Evolutionary conservation across 495 filamentous ascomycete species (phyloP).

Genomic region (Aspergillus baeticus): DNA sequence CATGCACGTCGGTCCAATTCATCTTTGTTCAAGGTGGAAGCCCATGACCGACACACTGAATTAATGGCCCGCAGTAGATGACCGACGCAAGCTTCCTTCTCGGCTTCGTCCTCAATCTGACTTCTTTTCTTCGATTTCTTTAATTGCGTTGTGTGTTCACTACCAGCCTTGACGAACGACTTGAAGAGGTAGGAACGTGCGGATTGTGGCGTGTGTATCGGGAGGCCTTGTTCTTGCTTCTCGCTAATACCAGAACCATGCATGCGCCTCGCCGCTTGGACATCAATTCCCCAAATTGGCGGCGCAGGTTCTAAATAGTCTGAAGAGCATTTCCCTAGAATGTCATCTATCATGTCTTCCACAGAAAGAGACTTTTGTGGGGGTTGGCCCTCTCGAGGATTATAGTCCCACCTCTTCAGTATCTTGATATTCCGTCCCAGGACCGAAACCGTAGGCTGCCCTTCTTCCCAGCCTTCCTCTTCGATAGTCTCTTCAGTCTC

Average conservation of each 20-base stretch:
- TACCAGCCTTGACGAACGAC: slow-evolving; percentile 24
- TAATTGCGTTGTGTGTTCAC: background rate
- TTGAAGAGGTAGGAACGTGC: slow-evolving; percentile 44
- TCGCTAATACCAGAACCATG: slow-evolving; percentile 18
- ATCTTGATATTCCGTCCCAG: slow-evolving; percentile 72
- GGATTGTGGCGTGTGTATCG: slow-evolving; percentile 66
- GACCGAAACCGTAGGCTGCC: slow-evolving; percentile 67
- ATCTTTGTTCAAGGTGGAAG: slow-evolving; percentile 45
- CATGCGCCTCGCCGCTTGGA: slow-evolving; percentile 58
- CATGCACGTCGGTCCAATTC: slow-evolving; percentile 76
- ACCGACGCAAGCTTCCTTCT: slow-evolving; percentile 66
- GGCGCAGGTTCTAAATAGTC: slow-evolving; percentile 27
- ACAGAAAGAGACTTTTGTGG: slow-evolving; percentile 9
- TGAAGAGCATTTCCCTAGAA: slow-evolving; percentile 13
- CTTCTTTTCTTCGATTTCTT: slow-evolving; percentile 2
- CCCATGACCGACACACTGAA: slow-evolving; percentile 70
- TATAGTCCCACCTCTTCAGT: slow-evolving; percentile 74
- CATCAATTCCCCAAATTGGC: slow-evolving; percentile 75
- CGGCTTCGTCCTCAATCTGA: slow-evolving; percentile 40
- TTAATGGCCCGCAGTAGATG: slow-evolving; percentile 65
- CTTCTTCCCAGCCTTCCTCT: slow-evolving; percentile 70
- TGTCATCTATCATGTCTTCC: slow-evolving; percentile 18
- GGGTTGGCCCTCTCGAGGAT: slow-evolving; percentile 52
- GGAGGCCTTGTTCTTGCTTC: slow-evolving; percentile 38
- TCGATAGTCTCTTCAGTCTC: slow-evolving; percentile 65